A percentile compares a stretch with the other conserved stretches of the same genome.
These are phyloP conservation scores for Grosmannia huntii DNA, from an alignment of 2,329 filamentous ascomycete genomes.

Conservation along the genomic window DNA sequence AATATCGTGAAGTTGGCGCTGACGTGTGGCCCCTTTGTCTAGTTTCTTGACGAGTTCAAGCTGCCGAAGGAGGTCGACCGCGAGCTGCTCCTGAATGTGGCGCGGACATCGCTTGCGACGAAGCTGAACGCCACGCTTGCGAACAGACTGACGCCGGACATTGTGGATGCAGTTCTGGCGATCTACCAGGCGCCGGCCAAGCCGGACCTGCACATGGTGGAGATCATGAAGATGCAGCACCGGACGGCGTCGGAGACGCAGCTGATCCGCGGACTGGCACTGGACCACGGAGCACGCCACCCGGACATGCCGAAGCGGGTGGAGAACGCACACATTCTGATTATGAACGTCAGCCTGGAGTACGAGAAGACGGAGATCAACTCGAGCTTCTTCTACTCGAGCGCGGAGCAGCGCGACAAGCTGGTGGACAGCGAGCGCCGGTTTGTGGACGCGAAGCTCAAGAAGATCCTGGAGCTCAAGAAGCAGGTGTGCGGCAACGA, in stretches of 20 bases:
- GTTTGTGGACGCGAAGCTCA: conserved; percentile 91
- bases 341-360: conserved; percentile 90
- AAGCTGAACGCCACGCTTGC: conserved; percentile 87
- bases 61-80: conserved; percentile 77
- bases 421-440: conserved; percentile 92
- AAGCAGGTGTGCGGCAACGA: conserved; percentile 93
- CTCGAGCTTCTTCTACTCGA: conserved; percentile 97
- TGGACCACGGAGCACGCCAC: conserved; percentile 92
- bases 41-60: conserved; percentile 95
- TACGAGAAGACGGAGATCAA: conserved; percentile 99
- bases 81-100: conserved; percentile 85
- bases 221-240: conserved; percentile 99
- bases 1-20: background rate
- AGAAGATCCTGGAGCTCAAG: conserved; percentile 96
- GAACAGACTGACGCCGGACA: conserved; percentile 81
- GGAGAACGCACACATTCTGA: conserved; percentile 90
- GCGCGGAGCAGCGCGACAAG: conserved; percentile 92
- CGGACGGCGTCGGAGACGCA: conserved; percentile 91
- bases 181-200: conserved; percentile 85
- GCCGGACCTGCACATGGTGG: conserved; percentile 96
- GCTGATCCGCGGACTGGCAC: conserved; percentile 79
- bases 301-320: conserved; percentile 97
- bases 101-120: conserved; percentile 85
- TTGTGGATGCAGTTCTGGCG: conserved; percentile 89
- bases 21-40: background rate